Evolutionary conservation across 2,329 filamentous ascomycete genomes (phyloP), one percentile per base, ranked within the genome.

Genomic region (Penicillium thymicola): DNA sequence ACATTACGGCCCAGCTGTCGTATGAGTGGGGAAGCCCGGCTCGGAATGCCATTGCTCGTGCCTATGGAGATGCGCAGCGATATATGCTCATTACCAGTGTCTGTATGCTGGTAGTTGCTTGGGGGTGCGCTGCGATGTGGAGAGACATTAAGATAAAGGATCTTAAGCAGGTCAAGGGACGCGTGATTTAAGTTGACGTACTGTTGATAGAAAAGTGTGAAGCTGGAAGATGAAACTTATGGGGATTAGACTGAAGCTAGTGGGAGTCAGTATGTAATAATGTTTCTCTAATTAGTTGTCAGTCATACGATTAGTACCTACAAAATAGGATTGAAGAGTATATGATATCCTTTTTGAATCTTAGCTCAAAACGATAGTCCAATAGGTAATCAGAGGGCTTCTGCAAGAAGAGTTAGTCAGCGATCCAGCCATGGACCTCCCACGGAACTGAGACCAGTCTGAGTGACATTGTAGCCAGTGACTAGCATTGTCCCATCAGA

Each of bases 51-150:
- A 74, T 76, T 5, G 73, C 80, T 27, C 63, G 67, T 10, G 72
- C 75, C 2, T 82, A 80, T 57, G 72, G 71, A 51, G 69, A 78
- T 56, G 72, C 75, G 1, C 79, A 82, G 65, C 64, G 74, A 5
- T 58, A 81, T 36, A 69, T 82, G 14, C 79, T 78, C 55, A 80
- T 81, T 51, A 75, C 77, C 1, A 79, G 79, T 14, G 77, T 81
- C 32, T 79, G 77, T 55, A 63, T 81, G 14, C 66, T 79, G 55
- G 71, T 73, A 5, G 67, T 75, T 59, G 76, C 76, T 0, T 78
- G 65, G 59, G 57, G 55, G 2, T 54, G 51, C 34, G 8, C 51
- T 41, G 43, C 27, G 2, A 48, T 48, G 43, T 54, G 51, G 51
- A 41, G 51, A 21, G 51, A 54, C 21, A 54, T 54, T 21, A 49